These are phyloP conservation scores for Sporormia fimetaria DNA, from an alignment of 495 filamentous ascomycete genomes.

Conservation along the genomic window DNA sequence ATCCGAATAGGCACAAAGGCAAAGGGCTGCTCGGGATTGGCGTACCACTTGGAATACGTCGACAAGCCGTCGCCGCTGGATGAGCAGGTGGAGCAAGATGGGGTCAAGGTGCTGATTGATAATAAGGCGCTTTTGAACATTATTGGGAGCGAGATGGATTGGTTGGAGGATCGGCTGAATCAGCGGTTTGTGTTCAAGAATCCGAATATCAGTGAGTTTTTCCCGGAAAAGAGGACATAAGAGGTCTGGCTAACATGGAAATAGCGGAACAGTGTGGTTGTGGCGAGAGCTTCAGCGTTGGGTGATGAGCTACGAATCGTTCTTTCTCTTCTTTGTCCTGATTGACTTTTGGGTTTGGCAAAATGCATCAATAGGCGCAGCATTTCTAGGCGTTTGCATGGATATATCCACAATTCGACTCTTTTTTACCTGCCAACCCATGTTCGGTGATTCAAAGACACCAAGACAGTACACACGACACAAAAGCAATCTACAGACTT, in stretches of 20 bases:
- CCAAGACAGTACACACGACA: too few relatives aligned
- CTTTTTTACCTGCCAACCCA: too few relatives aligned
- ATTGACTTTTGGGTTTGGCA: slow-evolving; percentile 13
- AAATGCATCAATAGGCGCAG: too few relatives aligned
- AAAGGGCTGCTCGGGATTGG: slow-evolving; percentile 85
- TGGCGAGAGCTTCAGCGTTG: slow-evolving; percentile 93
- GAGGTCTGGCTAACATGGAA: slow-evolving; percentile 11
- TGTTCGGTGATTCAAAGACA: too few relatives aligned
- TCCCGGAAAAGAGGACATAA: background rate
- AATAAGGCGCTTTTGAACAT: slow-evolving; percentile 95
- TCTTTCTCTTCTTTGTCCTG: background rate
- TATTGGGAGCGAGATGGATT: slow-evolving; percentile 98
- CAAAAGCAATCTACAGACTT: too few relatives aligned
- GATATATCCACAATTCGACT: too few relatives aligned
- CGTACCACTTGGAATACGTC: slow-evolving; percentile 94
- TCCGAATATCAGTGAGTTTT: slow-evolving; percentile 87
- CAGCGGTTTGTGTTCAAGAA: slow-evolving; percentile 87
- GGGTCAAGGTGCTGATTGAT: slow-evolving; percentile 90
- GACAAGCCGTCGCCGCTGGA: slow-evolving; percentile 80
- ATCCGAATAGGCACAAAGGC: slow-evolving; percentile 93
- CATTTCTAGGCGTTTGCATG: too few relatives aligned
- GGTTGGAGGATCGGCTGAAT: slow-evolving; percentile 89
- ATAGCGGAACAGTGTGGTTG: slow-evolving; percentile 94
- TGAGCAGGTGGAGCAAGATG: slow-evolving; percentile 89
- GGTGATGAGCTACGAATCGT: slow-evolving; percentile 13